A percentile compares a stretch with the other conserved stretches of the same genome.
phyloP scores from a whole-genome alignment of 257 asterid species.

The Orobanche coerulescens region DNA sequence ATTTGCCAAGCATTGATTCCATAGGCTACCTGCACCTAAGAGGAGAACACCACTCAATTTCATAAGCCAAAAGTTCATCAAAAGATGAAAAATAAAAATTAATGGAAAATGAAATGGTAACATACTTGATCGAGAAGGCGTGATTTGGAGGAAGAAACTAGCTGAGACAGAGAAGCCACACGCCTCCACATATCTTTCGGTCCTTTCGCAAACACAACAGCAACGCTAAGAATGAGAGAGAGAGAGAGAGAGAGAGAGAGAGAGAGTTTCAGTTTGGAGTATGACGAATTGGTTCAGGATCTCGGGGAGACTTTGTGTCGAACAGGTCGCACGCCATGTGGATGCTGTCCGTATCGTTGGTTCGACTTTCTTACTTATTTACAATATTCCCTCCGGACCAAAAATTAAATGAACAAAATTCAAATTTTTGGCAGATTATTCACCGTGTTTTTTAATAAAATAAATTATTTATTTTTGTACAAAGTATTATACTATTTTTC shows the following conservation, averaged over 20 bases:
- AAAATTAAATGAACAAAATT: too few relatives aligned
- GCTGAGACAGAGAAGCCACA: slow-evolving; percentile 38
- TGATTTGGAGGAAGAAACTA: slow-evolving; percentile 38
- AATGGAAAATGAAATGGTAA: neutral
- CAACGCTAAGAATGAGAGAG: slow-evolving; percentile 1
- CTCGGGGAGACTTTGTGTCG: slow-evolving; percentile 31
- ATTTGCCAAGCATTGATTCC: slow-evolving; percentile 41
- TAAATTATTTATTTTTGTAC: too few relatives aligned
- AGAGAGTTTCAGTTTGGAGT: slow-evolving; percentile 13
- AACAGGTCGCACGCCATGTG: slow-evolving; percentile 31
- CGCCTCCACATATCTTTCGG: slow-evolving; percentile 69
- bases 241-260: slow-evolving; percentile 7
- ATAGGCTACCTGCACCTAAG: slow-evolving; percentile 32
- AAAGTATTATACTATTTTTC: too few relatives aligned
- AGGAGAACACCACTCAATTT: neutral
- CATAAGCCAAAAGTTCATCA: neutral
- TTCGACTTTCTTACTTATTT: neutral
- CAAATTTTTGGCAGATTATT: too few relatives aligned
- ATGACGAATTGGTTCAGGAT: neutral
- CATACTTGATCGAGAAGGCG: slow-evolving; percentile 46
- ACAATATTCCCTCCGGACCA: too few relatives aligned
- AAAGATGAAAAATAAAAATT: neutral
- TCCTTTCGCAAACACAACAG: neutral
- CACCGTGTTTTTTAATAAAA: too few relatives aligned
- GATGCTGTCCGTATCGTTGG: slow-evolving; percentile 8